These are phyloP conservation scores for Candida parachauliodes DNA, from an alignment of 805 yeast species.

Conservation along the genomic window DNA sequence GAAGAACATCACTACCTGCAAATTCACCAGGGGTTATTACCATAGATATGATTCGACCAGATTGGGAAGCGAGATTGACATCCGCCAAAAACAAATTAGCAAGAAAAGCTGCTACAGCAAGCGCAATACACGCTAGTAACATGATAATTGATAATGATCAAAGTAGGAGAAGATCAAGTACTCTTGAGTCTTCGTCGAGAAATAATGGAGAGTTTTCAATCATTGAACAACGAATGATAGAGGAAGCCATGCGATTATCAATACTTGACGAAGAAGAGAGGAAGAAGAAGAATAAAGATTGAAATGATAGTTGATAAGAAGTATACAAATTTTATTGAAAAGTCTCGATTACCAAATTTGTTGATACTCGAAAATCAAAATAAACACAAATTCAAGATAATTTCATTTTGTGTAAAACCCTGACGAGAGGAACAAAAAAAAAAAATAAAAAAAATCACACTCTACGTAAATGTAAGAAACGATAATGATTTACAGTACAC, in stretches of 20 bases:
- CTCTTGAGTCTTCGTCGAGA: neutral
- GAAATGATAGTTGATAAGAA: too few species aligned
- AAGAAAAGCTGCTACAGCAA: slow-evolving; percentile 88
- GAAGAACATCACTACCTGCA: slow-evolving; percentile 55
- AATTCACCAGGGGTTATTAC: slow-evolving; percentile 69
- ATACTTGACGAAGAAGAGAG: slow-evolving; percentile 66
- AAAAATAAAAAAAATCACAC: too few species aligned
- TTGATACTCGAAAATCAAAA: too few species aligned
- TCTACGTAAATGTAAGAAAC: too few species aligned
- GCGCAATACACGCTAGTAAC: slow-evolving; percentile 87
- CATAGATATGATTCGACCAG: slow-evolving; percentile 83
- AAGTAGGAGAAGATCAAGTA: slow-evolving; percentile 6
- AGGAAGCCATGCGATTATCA: slow-evolving; percentile 76
- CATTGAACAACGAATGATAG: slow-evolving; percentile 70
- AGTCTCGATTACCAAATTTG: too few species aligned
- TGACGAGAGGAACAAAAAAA: too few species aligned
- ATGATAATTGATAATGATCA: slow-evolving; percentile 43
- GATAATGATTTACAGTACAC: too few species aligned
- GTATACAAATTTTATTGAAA: too few species aligned
- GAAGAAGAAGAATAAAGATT: slow-evolving; percentile 15
- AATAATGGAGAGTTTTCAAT: slow-evolving; percentile 11
- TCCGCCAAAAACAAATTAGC: slow-evolving; percentile 76
- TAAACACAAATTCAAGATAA: too few species aligned
- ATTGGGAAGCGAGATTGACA: slow-evolving; percentile 77
- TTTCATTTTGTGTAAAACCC: too few species aligned